A percentile compares a stretch with the other conserved stretches of the same genome.
These are phyloP conservation scores for Pseudogymnoascus sp. DNA, from an alignment of 2,329 filamentous ascomycete species.

Conservation along the genomic window DNA sequence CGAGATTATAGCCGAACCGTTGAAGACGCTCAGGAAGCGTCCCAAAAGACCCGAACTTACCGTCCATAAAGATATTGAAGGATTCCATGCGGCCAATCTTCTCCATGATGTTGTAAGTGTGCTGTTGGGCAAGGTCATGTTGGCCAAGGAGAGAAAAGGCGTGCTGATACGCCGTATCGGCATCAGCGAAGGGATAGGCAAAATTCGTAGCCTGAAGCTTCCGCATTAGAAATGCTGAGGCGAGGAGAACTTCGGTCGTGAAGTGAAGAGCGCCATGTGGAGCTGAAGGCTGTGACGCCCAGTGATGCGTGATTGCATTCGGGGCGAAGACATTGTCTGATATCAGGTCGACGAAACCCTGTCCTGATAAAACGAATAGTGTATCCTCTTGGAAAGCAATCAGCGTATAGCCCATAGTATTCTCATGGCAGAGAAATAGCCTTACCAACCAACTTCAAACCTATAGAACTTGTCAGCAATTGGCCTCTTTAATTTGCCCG, in stretches of 20 bases:
- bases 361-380: constrained; percentile 31
- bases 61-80: constrained; percentile 34
- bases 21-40: constrained; percentile 29
- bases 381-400: constrained; percentile 28
- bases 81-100: constrained; percentile 32
- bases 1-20: constrained; percentile 29
- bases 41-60: constrained; percentile 31
- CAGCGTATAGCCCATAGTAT: not conserved
- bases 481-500: not conserved
- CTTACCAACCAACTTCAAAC: not conserved
- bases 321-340: constrained; percentile 27
- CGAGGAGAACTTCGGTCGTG: constrained; percentile 31
- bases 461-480: not conserved
- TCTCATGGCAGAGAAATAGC: not conserved
- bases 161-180: constrained; percentile 30
- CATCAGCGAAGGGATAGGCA: constrained; percentile 30
- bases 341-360: constrained; percentile 30
- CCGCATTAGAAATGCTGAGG: constrained; percentile 31
- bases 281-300: constrained; percentile 30
- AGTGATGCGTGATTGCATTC: constrained; percentile 30
- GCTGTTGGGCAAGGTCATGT: constrained; percentile 24
- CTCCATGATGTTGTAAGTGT: constrained; percentile 33
- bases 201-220: constrained; percentile 30
- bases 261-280: constrained; percentile 33
- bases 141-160: constrained; percentile 30